A percentile compares a stretch with the other conserved stretches of the same genome.
Conservation (phyloP, 2,329 filamentous ascomycete species). For the Grosmannia penicillata region DNA sequence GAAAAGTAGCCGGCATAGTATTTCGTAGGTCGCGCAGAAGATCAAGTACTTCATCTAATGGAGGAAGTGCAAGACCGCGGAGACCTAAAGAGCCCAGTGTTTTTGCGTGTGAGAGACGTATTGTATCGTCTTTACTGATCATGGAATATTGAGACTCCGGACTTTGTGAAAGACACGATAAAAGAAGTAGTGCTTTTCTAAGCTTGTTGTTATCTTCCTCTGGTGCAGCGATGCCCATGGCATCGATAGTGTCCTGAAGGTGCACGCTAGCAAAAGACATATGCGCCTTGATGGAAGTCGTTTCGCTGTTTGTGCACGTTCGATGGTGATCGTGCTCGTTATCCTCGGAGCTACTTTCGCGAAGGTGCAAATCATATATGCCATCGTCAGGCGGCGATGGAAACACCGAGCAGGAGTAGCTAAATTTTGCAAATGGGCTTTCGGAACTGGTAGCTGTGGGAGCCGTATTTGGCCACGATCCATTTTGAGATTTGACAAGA, state of each 20-base stretch:
- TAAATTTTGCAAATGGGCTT: not conserved
- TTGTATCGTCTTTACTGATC: not conserved
- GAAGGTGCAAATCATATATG: not conserved
- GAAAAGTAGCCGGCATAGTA: slow-evolving; percentile 1
- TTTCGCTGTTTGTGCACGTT: too few species aligned
- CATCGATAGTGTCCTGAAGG: not conserved
- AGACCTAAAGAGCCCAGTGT: not conserved
- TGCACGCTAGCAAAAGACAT: not conserved
- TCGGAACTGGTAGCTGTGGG: not conserved
- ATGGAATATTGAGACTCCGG: too few species aligned
- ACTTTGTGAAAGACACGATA: not conserved
- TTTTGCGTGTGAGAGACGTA: not conserved
- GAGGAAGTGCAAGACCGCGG: not conserved
- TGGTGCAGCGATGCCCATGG: not conserved
- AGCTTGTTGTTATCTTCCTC: not conserved
- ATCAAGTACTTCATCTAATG: not conserved
- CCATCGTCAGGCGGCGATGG: too few species aligned
- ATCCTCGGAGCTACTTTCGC: not conserved
- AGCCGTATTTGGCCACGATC: too few species aligned
- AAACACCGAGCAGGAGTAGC: too few species aligned
- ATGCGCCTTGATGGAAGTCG: not conserved
- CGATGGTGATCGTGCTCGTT: not conserved
- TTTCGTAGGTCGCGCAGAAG: slow-evolving; percentile 1
- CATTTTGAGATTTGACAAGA: not conserved
- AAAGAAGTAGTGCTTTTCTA: not conserved